Conservation (phyloP, 495 filamentous ascomycete genomes). For the Hypoxylon intermedium region DNA sequence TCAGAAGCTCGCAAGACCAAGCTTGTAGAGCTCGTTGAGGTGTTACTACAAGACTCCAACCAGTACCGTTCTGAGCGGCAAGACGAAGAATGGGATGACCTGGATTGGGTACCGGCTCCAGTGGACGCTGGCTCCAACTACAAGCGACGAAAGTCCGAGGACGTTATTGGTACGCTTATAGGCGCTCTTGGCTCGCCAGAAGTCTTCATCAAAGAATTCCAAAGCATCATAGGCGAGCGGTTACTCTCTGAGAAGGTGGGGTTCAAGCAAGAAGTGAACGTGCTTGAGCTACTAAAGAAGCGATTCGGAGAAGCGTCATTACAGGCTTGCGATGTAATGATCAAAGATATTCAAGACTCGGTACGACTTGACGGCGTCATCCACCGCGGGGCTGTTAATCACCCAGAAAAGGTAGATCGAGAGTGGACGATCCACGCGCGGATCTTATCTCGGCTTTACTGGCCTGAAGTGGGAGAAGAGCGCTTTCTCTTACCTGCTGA, state of each 20-base stretch:
- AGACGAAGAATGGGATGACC: conserved; percentile 79
- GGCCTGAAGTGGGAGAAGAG: conserved; percentile 83
- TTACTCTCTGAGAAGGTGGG: conserved; percentile 73
- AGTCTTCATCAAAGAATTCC: conserved; percentile 92
- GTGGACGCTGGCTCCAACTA: conserved; percentile 93
- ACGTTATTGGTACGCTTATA: conserved; percentile 91
- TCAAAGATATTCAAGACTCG: conserved; percentile 91
- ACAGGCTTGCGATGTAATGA: conserved; percentile 96
- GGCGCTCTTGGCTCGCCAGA: conserved; percentile 85
- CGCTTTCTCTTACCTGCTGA: conserved; percentile 72
- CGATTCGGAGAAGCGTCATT: conserved; percentile 85
- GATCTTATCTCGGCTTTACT: conserved; percentile 92
- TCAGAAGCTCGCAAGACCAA: conserved; percentile 49
- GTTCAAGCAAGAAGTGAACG: conserved; percentile 75
- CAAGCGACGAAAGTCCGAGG: conserved; percentile 82
- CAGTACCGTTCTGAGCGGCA: conserved; percentile 53
- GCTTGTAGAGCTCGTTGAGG: conserved; percentile 75
- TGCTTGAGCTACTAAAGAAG: conserved; percentile 85
- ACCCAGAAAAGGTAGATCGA: conserved; percentile 44
- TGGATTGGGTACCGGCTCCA: conserved; percentile 90
- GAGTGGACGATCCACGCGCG: conserved; percentile 68
- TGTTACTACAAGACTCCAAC: conserved; percentile 68
- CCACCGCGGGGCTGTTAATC: conserved; percentile 47
- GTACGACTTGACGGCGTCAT: conserved; percentile 72
- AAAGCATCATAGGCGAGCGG: conserved; percentile 80